Base-by-base conservation (phyloP, 805 yeast genomes). In the Hanseniaspora lachancei region DNA sequence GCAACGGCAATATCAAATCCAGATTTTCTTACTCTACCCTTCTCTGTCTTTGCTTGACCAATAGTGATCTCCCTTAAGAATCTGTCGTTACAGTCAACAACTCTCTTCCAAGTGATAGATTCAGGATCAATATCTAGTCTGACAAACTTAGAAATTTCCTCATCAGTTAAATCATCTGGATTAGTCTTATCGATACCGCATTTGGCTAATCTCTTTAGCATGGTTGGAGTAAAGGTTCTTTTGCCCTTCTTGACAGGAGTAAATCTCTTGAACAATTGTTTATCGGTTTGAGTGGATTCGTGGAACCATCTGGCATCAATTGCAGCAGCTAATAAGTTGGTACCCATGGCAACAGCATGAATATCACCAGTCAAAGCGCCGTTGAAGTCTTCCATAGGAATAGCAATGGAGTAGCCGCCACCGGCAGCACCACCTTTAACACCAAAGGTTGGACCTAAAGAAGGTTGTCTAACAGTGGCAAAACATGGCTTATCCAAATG, bases 381-480 rank as follows among this genome's bases (percentile, higher is more conserved):
- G 73, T 84, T 84, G 74, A 84, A 84, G 66, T 84, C 93, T 69
- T 84, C 91, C 93, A 84, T 84, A 60, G 93, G 93, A 66, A 84
- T 83, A 35, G 84, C 93, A 70, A 84, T 91, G 32, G 93, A 82
- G 66, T 84, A 84, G 58, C 93, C 93, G 68, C 93, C 91, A 67
- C 93, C 93, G 8, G 93, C 93, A 62, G 93, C 93, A 71, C 93
- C 93, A 70, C 93, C 93, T 68, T 84, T 84, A 62, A 84, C 83
- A 72, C 93, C 93, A 64, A 84, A 84, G 20, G 93, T 84, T 60
- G 93, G 93, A 56, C 93, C 93, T 89, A 84, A 83, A 9, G 89
- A 82, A 27, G 93, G 93, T 68, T 84, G 93, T 74, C 93, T 79
- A 53, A 84, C 93, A 66, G 84, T 84, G 60, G 91, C 93, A 65